Evolutionary conservation across 345 rosid species (phyloP), one percentile per base, ranked within the genome.

Genomic region (Cardamine occulta): DNA sequence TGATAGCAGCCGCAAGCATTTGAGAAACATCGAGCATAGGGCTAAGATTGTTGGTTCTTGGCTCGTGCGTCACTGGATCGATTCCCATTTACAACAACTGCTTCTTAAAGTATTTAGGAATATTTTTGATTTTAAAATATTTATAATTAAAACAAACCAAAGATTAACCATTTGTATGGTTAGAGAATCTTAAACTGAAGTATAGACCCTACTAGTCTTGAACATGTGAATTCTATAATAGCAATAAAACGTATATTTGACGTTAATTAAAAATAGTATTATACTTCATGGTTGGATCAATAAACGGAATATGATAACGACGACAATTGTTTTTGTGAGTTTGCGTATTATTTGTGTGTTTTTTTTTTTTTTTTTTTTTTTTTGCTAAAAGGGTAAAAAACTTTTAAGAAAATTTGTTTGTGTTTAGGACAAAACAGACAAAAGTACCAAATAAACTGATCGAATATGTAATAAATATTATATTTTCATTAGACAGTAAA

Each of bases 41-140:
- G 76, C 71, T 74, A 48, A 80, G 70, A 59, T 88, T 84, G 35
- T 70, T 70, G 72, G 82, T 77, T 85, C 89, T 84, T 40, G 92
- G 89, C 85, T 85, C 85, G 78, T 91, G 98, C 12, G 96, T 93
- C 23, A 37, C 79, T 12, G 97, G 98, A 48, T 93, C 96, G 39
- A 93, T 85, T 12, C 97, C 97, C 90, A 86, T 91, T 69, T 81
- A 85, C 63, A 91, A 80, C 9, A 93, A 82, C 85, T 88, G 91
- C 82, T 89, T 93, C 75, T 86, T 87, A 66, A 32, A 24, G 23
- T 21, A 21, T 21, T 21, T 21, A 21, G 23, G 23, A 21, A 21
- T 1, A 21, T 21, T 21, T 61, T 31, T 0, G 8, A 45, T 35
- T 45, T 34, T 37, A 32, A 32, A 32, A 39, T 59, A 35, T 54